phyloP scores from a whole-genome alignment of 345 rosid genomes.

The Salix exigua region DNA sequence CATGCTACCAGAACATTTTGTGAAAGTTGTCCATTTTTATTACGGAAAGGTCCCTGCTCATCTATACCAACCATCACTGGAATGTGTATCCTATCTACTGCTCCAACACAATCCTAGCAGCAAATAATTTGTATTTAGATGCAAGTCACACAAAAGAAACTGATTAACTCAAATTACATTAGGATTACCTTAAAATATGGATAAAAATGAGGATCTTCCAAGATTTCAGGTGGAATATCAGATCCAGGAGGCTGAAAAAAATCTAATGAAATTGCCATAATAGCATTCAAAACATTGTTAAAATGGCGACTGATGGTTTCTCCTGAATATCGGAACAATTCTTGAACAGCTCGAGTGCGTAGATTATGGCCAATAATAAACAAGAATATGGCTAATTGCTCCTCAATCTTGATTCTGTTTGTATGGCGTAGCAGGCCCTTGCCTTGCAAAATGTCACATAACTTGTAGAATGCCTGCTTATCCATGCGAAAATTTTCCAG shows the following conservation, averaged over 20 bases:
- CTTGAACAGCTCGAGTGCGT: slow-evolving; percentile 87
- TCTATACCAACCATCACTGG: slow-evolving; percentile 91
- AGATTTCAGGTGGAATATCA: slow-evolving; percentile 47
- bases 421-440: slow-evolving; percentile 85
- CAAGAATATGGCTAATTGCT: slow-evolving; percentile 80
- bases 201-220: slow-evolving; percentile 46
- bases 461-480: slow-evolving; percentile 71
- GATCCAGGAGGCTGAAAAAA: slow-evolving; percentile 60
- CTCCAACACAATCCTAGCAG: slow-evolving; percentile 74
- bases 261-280: slow-evolving; percentile 62
- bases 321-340: slow-evolving; percentile 68
- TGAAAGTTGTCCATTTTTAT: slow-evolving; percentile 65
- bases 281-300: slow-evolving; percentile 82
- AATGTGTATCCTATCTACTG: slow-evolving; percentile 71
- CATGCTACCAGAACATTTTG: slow-evolving; percentile 79
- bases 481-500: slow-evolving; percentile 89
- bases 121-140: slow-evolving; percentile 18
- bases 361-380: slow-evolving; percentile 82
- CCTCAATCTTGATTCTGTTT: slow-evolving; percentile 82
- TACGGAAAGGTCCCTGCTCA: slow-evolving; percentile 88
- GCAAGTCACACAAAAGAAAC: background rate
- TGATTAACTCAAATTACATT: background rate
- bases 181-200: slow-evolving; percentile 73
- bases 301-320: slow-evolving; percentile 95
- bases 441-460: slow-evolving; percentile 68